Base-by-base conservation (phyloP, 371 early-diverging fungal genomes). In the Mortierella sp. region DNA sequence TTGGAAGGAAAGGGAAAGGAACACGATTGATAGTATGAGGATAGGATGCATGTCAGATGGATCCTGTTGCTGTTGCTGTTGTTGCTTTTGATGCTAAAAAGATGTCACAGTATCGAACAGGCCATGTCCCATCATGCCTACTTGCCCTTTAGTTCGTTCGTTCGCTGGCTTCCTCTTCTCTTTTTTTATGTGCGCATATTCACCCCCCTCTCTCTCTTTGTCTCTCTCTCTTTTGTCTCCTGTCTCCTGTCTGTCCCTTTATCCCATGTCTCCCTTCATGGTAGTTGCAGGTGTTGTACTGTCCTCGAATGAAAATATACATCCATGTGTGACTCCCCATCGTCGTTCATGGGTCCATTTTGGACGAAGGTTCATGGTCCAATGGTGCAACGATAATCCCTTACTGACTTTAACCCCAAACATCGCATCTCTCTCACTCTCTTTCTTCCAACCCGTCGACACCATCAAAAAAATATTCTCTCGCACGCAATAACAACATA, bases 301-400 rank as follows among this genome's bases (percentile, higher is more conserved):
- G 60, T 32, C 60, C 27, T 60, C n/a, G 29, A 32, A 60, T 46
- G 48, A 32, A 29, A 10, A 56, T 56, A 27, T 27, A 14, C 27
- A n/a, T 58, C n/a, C 60, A 32, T 60, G 35, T 32, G 60, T 60
- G 12, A 8, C 32, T 60, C 32, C 32, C 60, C 32, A 0, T 32
- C 14, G 4, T 14, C 60, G 32, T 58, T 32, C 65, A 63, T 35
- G 35, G 55, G 8, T 56, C n/a, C 8, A 27, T 56, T 55, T 6
- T 56, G 56, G 35, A 63, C 32, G 38, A 63, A 38, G 21, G 65
- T 38, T 38, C 65, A 65, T 65, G 38, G 65, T 38, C 38, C 38
- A 65, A 65, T 65, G 63, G 63, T 63, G 18, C 63, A 32, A 63
- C 18, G 35, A 65, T 65, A 65, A 65, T 65, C 65, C 38, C 65